phyloP scores from a whole-genome alignment of 108 stramenopile species.

The Bacterosira constricta region DNA sequence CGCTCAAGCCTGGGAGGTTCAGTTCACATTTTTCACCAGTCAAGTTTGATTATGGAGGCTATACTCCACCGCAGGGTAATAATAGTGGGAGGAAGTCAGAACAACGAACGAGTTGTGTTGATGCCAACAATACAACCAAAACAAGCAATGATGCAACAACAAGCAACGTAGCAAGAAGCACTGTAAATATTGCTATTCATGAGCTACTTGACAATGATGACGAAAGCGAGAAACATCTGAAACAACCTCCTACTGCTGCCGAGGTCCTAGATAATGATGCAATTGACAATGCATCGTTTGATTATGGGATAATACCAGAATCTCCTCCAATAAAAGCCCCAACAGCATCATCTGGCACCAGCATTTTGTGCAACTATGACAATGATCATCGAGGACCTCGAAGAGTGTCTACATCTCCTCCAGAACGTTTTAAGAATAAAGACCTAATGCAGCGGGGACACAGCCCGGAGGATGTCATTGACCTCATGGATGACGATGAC shows the following conservation, averaged over 20 bases:
- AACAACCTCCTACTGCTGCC: neutral
- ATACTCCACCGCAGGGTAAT: neutral
- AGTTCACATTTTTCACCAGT: conserved; percentile 20
- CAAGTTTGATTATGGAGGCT: conserved; percentile 30
- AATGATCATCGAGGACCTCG: conserved; percentile 10
- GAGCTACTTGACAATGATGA: neutral
- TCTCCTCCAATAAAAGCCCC: conserved; percentile 18
- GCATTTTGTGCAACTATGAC: neutral
- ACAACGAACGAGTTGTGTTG: neutral
- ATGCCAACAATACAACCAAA: no score
- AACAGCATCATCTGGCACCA: neutral
- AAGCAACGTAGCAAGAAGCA: no score
- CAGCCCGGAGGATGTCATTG: conserved; percentile 29
- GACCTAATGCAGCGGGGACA: neutral
- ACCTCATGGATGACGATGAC: conserved; percentile 25
- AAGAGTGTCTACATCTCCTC: conserved; percentile 38
- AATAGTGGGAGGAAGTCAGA: no score
- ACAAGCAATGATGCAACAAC: no score
- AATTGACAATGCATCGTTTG: neutral
- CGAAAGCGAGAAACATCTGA: neutral
- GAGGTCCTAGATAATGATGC: neutral
- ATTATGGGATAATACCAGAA: conserved; percentile 23
- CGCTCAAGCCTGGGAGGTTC: no score
- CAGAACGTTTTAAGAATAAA: neutral
- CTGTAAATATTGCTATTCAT: neutral